phyloP scores from a whole-genome alignment of 371 early-diverging fungal species.

The Zychaea mexicana region DNA sequence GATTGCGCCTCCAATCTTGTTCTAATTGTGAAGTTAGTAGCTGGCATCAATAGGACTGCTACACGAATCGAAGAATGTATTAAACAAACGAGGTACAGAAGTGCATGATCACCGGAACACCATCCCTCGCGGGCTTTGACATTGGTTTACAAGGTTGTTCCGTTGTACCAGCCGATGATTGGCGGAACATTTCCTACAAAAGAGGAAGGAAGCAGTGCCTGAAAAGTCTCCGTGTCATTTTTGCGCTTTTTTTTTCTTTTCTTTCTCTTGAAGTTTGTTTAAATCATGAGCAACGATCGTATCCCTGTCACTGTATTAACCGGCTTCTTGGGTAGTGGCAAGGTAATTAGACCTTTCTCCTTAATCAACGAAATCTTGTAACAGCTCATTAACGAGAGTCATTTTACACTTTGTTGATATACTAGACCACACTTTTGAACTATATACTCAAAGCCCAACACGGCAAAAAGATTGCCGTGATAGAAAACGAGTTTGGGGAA shows the following conservation, averaged over 20 bases:
- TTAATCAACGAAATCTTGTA: too few species aligned
- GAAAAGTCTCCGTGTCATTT: not conserved
- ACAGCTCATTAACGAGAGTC: not conserved
- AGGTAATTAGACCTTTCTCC: constrained; percentile 11
- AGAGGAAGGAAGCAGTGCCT: not conserved
- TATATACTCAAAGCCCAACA: constrained; percentile 33
- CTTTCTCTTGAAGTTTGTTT: not conserved
- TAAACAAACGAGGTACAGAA: too few species aligned
- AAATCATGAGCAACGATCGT: constrained; percentile 7
- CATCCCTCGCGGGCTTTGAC: too few species aligned
- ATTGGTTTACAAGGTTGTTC: too few species aligned
- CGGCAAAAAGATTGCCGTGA: constrained; percentile 37
- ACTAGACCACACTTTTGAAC: constrained; percentile 37
- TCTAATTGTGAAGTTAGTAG: too few species aligned
- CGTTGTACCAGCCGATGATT: too few species aligned
- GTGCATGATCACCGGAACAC: too few species aligned
- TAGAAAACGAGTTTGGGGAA: constrained; percentile 46
- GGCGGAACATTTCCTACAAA: too few species aligned
- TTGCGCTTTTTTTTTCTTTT: not conserved
- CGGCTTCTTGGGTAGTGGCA: constrained; percentile 36
- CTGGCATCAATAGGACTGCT: too few species aligned
- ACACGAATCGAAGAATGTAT: too few species aligned
- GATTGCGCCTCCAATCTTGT: too few species aligned
- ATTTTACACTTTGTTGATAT: not conserved
- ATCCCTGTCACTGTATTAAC: constrained; percentile 31